Evolutionary conservation across 1,139 yeast genomes (phyloP).

Genomic region (Candida neerlandica): DNA sequence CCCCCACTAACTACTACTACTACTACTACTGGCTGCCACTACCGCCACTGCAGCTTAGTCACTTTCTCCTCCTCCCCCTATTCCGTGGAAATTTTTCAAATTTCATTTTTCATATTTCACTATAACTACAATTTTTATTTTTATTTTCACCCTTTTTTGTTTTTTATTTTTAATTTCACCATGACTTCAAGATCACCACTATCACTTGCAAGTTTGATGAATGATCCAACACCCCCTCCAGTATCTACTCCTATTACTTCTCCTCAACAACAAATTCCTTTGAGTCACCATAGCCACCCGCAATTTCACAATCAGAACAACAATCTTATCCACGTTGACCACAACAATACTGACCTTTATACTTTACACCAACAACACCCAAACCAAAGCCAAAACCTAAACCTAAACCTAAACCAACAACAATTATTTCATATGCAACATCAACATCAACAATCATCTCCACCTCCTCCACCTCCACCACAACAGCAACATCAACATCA

Average conservation of each 20-base stretch:
- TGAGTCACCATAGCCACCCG: background rate
- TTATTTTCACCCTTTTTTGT: background rate
- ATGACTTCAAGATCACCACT: conserved; percentile 8
- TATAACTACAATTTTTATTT: background rate
- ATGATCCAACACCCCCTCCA: conserved; percentile 1
- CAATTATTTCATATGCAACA: conserved; percentile 4
- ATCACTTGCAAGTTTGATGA: conserved; percentile 8
- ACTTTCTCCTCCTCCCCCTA: background rate
- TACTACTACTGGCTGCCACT: too few species aligned
- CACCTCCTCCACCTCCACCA: background rate
- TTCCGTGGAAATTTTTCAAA: background rate
- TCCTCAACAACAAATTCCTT: conserved; percentile 3
- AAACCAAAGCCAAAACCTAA: too few species aligned
- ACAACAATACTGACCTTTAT: background rate
- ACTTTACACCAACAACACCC: conserved; percentile 7
- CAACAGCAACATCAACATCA: conserved; percentile 4
- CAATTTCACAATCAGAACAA: background rate
- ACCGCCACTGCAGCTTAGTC: too few species aligned
- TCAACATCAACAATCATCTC: conserved; percentile 4
- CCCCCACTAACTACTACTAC: too few species aligned
- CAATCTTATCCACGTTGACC: conserved; percentile 1
- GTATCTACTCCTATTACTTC: background rate
- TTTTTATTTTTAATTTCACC: background rate
- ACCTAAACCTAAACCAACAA: background rate
- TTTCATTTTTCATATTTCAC: background rate